Evolutionary conservation across 805 yeast species (phyloP), one percentile per base, ranked within the genome.

Genomic region (Torulaspora delbrueckii): DNA sequence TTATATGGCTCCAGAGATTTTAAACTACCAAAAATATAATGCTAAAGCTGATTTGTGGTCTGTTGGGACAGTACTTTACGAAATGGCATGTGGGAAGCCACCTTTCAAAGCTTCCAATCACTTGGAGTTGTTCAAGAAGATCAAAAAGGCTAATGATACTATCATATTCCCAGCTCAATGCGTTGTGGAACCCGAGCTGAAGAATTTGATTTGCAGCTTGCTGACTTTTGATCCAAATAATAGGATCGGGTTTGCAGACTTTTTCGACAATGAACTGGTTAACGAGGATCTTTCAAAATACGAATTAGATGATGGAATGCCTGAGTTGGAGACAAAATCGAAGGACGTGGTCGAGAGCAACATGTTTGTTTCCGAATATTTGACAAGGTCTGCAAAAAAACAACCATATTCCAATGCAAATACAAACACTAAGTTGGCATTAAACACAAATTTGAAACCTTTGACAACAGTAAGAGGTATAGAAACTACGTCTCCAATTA

Each of bases 1-100:
- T 36, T 93, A 93, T 67, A 93, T 93, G 99, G 99, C 99, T 0
- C 99, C 99, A 0, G 99, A 93, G 68, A 93, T 93, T 39, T 71
- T 93, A 56, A 75, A 95, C 52, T 90, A 87, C 60, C 97, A 93
- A 63, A 93, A 89, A 67, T 93, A 93, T 69, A 89, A 90, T 56
- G 99, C 98, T 4, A 90, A 89, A 63, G 98, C 97, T 0, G 99
- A 93, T 63, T 68, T 93, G 52, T 93, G 99, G 99, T 89, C 97
- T 5, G 96, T 91, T 4, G 99, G 99, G 3, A 95, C 98, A 1
- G 98, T 93, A 1, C 70, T 90, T 9, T 93, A 83, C 66, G 99
- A 93, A 66, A 90, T 93, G 96, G 77, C 86, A 9, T 89, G 86
- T 25, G 98, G 98, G n/a, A 84, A 78, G 65, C 96, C 99, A 1